Percentiles rank a stretch among this genome's conserved stretches.
phyloP scores from a whole-genome alignment of 179 eudicot species.

The Gypsophila paniculata region DNA sequence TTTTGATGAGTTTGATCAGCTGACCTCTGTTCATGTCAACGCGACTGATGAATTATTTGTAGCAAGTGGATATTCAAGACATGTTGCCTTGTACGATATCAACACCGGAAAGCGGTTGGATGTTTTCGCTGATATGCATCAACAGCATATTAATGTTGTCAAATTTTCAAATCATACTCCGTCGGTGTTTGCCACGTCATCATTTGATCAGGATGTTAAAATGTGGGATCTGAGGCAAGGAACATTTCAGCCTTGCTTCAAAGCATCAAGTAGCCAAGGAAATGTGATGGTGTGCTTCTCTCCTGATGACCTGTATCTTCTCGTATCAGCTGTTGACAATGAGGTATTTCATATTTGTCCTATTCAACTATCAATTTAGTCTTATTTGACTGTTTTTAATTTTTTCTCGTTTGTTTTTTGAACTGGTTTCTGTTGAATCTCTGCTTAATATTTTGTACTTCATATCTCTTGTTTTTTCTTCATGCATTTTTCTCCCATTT shows the following conservation, averaged over 20 bases:
- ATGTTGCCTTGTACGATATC: conserved; percentile 81
- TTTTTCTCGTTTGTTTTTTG: not conserved
- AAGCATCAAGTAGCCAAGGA: conserved; percentile 68
- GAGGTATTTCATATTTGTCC: too few relatives aligned
- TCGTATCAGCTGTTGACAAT: conserved; percentile 88
- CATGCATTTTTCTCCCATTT: not conserved
- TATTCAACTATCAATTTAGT: too few relatives aligned
- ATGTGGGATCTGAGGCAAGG: conserved; percentile 91
- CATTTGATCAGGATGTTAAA: conserved; percentile 63
- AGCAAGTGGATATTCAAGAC: conserved; percentile 74
- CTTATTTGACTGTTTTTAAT: not conserved
- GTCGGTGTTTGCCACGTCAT: conserved; percentile 76
- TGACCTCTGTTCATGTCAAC: conserved; percentile 89
- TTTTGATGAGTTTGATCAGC: conserved; percentile 76
- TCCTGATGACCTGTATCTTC: conserved; percentile 84
- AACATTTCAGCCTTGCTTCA: conserved; percentile 63
- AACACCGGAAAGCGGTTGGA: conserved; percentile 59
- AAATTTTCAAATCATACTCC: conserved; percentile 88
- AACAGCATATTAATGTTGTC: conserved; percentile 77
- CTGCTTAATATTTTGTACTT: not conserved
- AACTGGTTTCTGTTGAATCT: not conserved
- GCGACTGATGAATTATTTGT: conserved; percentile 77
- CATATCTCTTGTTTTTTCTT: not conserved
- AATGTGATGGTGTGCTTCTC: conserved; percentile 98
- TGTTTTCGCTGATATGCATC: conserved; percentile 68